A percentile compares a stretch with the other conserved stretches of the same genome.
phyloP scores from a whole-genome alignment of 2,329 filamentous ascomycete species.

The Pseudomassariella vexata region DNA sequence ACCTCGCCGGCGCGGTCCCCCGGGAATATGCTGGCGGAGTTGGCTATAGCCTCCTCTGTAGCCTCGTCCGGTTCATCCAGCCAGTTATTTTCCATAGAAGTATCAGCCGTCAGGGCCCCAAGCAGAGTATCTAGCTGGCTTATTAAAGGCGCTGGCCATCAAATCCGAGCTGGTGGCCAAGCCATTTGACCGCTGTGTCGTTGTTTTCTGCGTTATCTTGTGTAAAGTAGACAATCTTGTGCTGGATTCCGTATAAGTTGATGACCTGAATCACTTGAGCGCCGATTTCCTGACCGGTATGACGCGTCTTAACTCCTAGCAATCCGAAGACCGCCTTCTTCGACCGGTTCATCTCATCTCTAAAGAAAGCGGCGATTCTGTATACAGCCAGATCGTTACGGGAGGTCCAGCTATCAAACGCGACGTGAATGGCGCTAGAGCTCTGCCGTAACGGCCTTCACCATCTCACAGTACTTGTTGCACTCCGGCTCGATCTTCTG shows the following conservation, averaged over 20 bases:
- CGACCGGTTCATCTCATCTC: slow-evolving; percentile 4
- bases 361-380: slow-evolving; percentile 10
- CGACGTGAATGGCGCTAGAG: slow-evolving; percentile 7
- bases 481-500: no score
- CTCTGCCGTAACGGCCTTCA: no score
- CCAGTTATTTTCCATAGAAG: no score
- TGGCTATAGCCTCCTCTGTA: no score
- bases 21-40: no score
- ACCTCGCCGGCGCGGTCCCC: no score
- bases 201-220: slow-evolving; percentile 1
- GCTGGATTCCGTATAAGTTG: background rate
- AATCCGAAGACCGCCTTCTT: slow-evolving; percentile 12
- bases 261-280: slow-evolving; percentile 9
- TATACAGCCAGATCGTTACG: slow-evolving; percentile 11
- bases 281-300: slow-evolving; percentile 9
- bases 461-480: no score
- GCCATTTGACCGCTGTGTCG: background rate
- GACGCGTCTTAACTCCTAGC: slow-evolving; percentile 6
- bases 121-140: no score
- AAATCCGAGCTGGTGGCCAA: background rate
- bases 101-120: no score
- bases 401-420: slow-evolving; percentile 11
- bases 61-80: no score
- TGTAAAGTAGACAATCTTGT: background rate
- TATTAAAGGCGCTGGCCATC: background rate